phyloP scores from a whole-genome alignment of 2,329 filamentous ascomycete species.

The Zymoseptoria crescenta region DNA sequence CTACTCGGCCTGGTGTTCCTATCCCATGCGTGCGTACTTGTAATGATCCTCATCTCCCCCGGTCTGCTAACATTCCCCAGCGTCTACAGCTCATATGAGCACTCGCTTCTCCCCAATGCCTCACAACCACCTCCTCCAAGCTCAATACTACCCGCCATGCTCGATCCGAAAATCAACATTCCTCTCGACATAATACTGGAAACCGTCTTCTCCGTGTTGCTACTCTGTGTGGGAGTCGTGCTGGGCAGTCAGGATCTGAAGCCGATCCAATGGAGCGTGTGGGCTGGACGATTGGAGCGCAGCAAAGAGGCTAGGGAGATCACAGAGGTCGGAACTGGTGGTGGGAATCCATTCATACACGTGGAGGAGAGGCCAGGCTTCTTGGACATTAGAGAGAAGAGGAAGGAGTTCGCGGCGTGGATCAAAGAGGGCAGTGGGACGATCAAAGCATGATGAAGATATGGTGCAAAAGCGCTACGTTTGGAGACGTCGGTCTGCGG shows the following conservation, averaged over 20 bases:
- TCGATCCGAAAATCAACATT: slow-evolving; percentile 39
- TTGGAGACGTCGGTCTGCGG: background rate
- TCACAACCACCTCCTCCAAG: slow-evolving; percentile 31
- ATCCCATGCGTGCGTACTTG: slow-evolving; percentile 67
- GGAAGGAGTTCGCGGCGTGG: slow-evolving; percentile 73
- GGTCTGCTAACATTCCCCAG: slow-evolving; percentile 41
- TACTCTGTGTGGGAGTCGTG: slow-evolving; percentile 80
- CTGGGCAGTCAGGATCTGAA: slow-evolving; percentile 67
- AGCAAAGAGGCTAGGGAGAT: slow-evolving; percentile 49
- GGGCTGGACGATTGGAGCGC: slow-evolving; percentile 75
- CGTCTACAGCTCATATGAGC: slow-evolving; percentile 93
- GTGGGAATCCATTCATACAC: slow-evolving; percentile 70
- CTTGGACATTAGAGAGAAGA: slow-evolving; percentile 70
- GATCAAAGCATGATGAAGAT: background rate
- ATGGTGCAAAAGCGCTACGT: background rate
- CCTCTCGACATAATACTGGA: slow-evolving; percentile 85
- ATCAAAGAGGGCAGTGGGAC: slow-evolving; percentile 35
- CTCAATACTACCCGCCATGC: slow-evolving; percentile 27
- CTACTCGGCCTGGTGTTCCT: slow-evolving; percentile 69
- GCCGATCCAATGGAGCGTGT: slow-evolving; percentile 75
- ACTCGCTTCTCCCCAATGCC: slow-evolving; percentile 59
- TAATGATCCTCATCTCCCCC: slow-evolving; percentile 2
- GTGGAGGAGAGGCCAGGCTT: slow-evolving; percentile 79
- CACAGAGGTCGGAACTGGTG: slow-evolving; percentile 59
- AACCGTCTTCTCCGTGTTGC: slow-evolving; percentile 67